Base-by-base conservation (phyloP, 2,329 filamentous ascomycete genomes). In the Fusarium begoniae region DNA sequence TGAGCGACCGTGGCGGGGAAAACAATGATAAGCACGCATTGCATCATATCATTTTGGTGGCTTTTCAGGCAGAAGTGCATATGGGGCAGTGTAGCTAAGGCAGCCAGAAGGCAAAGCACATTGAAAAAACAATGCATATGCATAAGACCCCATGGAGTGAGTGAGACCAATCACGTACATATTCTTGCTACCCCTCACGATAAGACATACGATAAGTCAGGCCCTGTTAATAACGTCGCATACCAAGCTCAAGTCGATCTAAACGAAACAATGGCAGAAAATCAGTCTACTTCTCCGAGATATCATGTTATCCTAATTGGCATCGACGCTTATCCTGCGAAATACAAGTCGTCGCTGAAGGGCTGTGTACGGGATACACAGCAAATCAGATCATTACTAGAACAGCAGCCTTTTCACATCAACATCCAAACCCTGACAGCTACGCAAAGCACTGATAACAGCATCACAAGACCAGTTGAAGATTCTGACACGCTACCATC, bases 351-450 rank as follows among this genome's bases (percentile, higher is more conserved):
- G 15, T 38, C 51, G 13, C 37, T 73, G 8, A 65, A 37, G 10
- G 68, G 68, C 22, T 72, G 70, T 41, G 70, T 73, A 8, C 30
- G 54, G 2, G 70, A 73, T 14, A 53, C 62, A 3, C 32, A 57
- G 5, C 40, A 62, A 12, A 69, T 69, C 22, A 65, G 41, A 14
- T 35, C 40, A 22, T 32, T 72, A 6, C 37, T 69, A 1, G 22
- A 66, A 15, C 32, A 50, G 7, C 68, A 62, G 22, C 18, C 44
- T 12, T 20, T 51, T 14, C 26, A 44, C 5, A 40, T 58, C 26
- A 12, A 50, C 10, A 61, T 72, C 11, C 38, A 69, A 5, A 8
- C 32, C 9, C 57, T 72, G 22, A 72, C 59, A 18, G 64, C 68
- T 15, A 26, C 20, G 11, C 6, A 32, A n/a, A 45, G 8, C 15